Conservation (phyloP, 805 yeast species). For the Yarrowia osloensis region DNA sequence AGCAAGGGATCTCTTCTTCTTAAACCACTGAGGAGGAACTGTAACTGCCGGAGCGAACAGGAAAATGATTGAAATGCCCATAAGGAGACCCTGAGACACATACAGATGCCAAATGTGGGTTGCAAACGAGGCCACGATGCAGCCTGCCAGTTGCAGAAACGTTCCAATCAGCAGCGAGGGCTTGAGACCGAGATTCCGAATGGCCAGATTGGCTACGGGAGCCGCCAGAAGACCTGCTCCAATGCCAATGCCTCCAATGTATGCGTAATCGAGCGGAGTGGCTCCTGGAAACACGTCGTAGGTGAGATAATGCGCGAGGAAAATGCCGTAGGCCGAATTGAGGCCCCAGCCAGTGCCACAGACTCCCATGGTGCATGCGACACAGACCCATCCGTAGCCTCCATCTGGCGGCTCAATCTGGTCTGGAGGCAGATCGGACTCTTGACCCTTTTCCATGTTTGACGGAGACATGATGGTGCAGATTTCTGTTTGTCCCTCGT, state of each 20-base stretch:
- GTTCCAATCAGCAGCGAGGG: slow-evolving; percentile 19
- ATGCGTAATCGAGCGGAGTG: slow-evolving; percentile 21
- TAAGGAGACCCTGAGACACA: slow-evolving; percentile 54
- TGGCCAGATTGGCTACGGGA: slow-evolving; percentile 19
- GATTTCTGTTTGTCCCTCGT: background rate
- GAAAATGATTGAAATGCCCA: slow-evolving; percentile 53
- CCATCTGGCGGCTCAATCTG: slow-evolving; percentile 26
- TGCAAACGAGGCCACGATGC: slow-evolving; percentile 26
- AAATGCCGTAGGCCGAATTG: slow-evolving; percentile 27
- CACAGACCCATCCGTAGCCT: slow-evolving; percentile 31
- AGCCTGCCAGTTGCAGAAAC: slow-evolving; percentile 9
- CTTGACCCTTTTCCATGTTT: background rate
- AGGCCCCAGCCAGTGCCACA: slow-evolving; percentile 30
- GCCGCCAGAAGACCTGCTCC: slow-evolving; percentile 10
- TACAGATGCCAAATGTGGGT: slow-evolving; percentile 52
- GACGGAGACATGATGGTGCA: slow-evolving; percentile 12
- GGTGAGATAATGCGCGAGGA: slow-evolving; percentile 27
- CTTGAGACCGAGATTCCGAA: slow-evolving; percentile 23
- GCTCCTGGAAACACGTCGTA: slow-evolving; percentile 29
- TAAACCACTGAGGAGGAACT: slow-evolving; percentile 55
- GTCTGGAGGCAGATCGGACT: background rate
- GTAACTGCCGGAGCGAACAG: slow-evolving; percentile 50
- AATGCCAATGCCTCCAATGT: slow-evolving; percentile 25
- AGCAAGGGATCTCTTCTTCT: slow-evolving; percentile 49
- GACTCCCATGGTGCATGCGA: slow-evolving; percentile 26